phyloP scores from a whole-genome alignment of 2,329 filamentous ascomycete genomes.

The Nakataea oryzae region DNA sequence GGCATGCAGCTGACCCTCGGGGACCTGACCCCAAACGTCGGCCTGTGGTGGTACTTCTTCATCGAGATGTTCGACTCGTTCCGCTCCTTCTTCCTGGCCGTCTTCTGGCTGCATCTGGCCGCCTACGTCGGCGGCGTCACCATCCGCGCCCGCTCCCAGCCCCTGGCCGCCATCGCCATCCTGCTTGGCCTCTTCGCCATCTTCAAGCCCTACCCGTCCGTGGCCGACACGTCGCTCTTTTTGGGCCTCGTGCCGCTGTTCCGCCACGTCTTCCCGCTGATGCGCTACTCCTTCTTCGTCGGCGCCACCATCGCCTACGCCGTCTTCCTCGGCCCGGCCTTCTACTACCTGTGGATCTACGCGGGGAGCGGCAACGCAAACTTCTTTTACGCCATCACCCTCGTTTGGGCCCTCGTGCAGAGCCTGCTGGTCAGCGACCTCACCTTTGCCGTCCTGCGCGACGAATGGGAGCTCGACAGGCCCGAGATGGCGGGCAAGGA shows the following conservation, averaged over 20 bases:
- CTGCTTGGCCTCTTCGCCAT: slow-evolving; percentile 83
- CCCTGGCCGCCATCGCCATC: slow-evolving; percentile 75
- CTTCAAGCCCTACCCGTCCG: slow-evolving; percentile 94
- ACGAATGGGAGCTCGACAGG: slow-evolving; percentile 88
- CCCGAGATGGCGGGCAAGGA: slow-evolving; percentile 87
- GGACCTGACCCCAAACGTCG: slow-evolving; percentile 89
- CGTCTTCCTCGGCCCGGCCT: slow-evolving; percentile 80
- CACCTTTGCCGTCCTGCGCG: slow-evolving; percentile 77
- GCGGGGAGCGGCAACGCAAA: slow-evolving; percentile 96
- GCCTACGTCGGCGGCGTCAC: slow-evolving; percentile 83
- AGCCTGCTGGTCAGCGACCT: slow-evolving; percentile 81
- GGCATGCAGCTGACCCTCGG: slow-evolving; percentile 84
- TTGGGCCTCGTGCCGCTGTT: slow-evolving; percentile 75
- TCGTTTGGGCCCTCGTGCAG: slow-evolving; percentile 93
- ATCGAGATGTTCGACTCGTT: slow-evolving; percentile 99
- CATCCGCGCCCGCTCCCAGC: slow-evolving; percentile 73
- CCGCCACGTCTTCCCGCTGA: slow-evolving; percentile 83
- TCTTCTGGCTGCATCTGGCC: slow-evolving; percentile 93
- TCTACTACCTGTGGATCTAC: slow-evolving; percentile 97
- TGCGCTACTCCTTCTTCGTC: slow-evolving; percentile 87
- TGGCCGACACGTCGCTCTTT: slow-evolving; percentile 82
- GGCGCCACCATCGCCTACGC: slow-evolving; percentile 78
- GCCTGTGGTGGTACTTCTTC: slow-evolving; percentile 99
- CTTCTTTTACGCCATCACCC: slow-evolving; percentile 97
- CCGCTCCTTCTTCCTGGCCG: slow-evolving; percentile 89